phyloP scores from a whole-genome alignment of 2,329 filamentous ascomycete species.

The Monilinia fructicola region DNA sequence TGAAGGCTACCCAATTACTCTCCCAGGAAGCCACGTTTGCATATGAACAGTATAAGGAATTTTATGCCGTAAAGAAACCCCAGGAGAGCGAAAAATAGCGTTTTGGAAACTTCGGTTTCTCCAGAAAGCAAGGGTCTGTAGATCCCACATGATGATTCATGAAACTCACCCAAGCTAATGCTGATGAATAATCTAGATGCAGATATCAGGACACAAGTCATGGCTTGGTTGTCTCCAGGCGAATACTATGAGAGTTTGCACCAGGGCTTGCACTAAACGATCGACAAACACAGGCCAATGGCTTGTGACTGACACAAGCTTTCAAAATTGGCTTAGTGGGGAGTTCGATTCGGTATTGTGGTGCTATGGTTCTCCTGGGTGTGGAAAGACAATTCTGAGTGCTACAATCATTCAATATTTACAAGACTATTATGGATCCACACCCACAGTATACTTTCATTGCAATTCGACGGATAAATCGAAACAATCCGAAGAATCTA shows the following conservation, averaged over 20 bases:
- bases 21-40: conserved; percentile 16
- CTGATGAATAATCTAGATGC: conserved; percentile 10
- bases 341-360: conserved; percentile 11
- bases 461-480: conserved; percentile 19
- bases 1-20: conserved; percentile 1
- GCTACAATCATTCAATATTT: conserved; percentile 17
- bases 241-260: conserved; percentile 17
- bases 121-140: conserved; percentile 5
- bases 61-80: conserved; percentile 4
- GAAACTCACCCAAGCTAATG: conserved; percentile 3
- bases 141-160: not conserved
- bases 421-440: conserved; percentile 5
- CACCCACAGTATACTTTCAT: conserved; percentile 19
- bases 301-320: conserved; percentile 7
- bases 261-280: conserved; percentile 19
- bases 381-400: conserved; percentile 23
- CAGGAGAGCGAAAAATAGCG: conserved; percentile 1
- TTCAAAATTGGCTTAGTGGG: conserved; percentile 18
- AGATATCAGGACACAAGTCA: conserved; percentile 11
- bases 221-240: conserved; percentile 21
- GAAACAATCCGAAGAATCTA: conserved; percentile 18
- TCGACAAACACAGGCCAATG: conserved; percentile 20
- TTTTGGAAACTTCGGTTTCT: not conserved
- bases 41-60: conserved; percentile 2
- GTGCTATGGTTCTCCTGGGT: conserved; percentile 22